Percentiles rank a stretch among this genome's conserved stretches.
Evolutionary conservation across 805 yeast genomes (phyloP).

Genomic region (Wilhelminamyces savonicus): DNA sequence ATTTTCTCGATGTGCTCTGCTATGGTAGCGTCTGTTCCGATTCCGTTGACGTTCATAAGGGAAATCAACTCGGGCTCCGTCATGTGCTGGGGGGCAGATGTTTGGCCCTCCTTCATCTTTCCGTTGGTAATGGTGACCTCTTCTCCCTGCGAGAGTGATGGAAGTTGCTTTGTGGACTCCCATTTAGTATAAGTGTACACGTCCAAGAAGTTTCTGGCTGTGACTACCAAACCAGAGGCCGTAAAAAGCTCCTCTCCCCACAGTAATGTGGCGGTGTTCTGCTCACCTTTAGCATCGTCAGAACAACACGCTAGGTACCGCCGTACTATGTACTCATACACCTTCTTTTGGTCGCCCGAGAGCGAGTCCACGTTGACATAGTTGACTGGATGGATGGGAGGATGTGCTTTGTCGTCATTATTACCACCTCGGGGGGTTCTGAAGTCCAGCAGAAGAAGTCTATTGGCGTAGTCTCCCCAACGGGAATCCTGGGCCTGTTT

Average conservation of each 20-base stretch:
- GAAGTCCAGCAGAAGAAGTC: slow-evolving; percentile 28
- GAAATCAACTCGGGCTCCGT: slow-evolving; percentile 91
- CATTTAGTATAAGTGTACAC: slow-evolving; percentile 75
- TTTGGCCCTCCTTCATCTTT: slow-evolving; percentile 64
- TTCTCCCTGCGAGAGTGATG: slow-evolving; percentile 56
- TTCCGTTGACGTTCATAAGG: slow-evolving; percentile 94
- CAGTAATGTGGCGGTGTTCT: slow-evolving; percentile 51
- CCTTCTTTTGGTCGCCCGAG: slow-evolving; percentile 49
- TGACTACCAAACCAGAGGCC: slow-evolving; percentile 69
- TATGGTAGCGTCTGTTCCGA: slow-evolving; percentile 98
- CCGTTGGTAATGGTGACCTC: slow-evolving; percentile 48
- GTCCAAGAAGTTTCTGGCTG: slow-evolving; percentile 71
- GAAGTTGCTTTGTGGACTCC: slow-evolving; percentile 62
- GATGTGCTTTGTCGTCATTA: slow-evolving; percentile 94
- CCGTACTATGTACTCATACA: slow-evolving; percentile 81
- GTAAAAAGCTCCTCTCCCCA: slow-evolving; percentile 79
- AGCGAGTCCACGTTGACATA: slow-evolving; percentile 28
- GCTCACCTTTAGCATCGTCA: slow-evolving; percentile 76
- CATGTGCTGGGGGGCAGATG: slow-evolving; percentile 74
- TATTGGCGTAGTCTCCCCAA: slow-evolving; percentile 72
- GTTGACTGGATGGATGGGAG: slow-evolving; percentile 90
- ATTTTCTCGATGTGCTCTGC: slow-evolving; percentile 95
- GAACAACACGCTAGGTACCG: slow-evolving; percentile 91
- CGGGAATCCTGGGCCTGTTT: slow-evolving; percentile 47
- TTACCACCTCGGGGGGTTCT: slow-evolving; percentile 72